These are phyloP conservation scores for Acidiella bohemica DNA, from an alignment of 495 filamentous ascomycete genomes.

Conservation along the genomic window DNA sequence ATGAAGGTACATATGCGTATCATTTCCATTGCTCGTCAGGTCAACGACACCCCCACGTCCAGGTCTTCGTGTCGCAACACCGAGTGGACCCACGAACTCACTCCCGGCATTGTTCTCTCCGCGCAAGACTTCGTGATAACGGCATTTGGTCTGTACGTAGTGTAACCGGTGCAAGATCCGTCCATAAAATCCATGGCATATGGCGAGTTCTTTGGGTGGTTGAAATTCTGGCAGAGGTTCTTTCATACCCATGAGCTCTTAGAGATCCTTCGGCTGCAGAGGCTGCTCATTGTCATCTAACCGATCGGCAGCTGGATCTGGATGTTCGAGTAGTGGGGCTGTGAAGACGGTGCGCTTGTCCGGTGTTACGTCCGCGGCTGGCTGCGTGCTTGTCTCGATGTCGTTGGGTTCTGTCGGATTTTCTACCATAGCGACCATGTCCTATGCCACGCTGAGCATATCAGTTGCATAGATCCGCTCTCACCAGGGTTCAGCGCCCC, in stretches of 20 bases:
- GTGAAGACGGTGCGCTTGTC: constrained; percentile 3
- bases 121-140: too few species aligned
- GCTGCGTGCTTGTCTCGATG: not conserved
- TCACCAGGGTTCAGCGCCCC: constrained; percentile 6
- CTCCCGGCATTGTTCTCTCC: too few species aligned
- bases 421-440: not conserved
- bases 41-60: too few species aligned
- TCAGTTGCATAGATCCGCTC: constrained; percentile 1
- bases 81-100: too few species aligned
- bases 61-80: too few species aligned
- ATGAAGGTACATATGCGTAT: too few species aligned
- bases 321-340: constrained; percentile 5
- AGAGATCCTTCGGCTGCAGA: constrained; percentile 11
- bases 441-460: not conserved
- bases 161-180: not conserved
- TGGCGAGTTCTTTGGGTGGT: constrained; percentile 8
- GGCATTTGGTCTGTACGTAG: too few species aligned
- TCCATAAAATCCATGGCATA: constrained; percentile 10
- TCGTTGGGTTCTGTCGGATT: not conserved
- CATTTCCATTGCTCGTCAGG: too few species aligned
- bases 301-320: constrained; percentile 14
- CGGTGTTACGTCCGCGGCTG: constrained; percentile 1
- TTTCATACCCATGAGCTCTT: constrained; percentile 16
- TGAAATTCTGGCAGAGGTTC: constrained; percentile 1
- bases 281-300: constrained; percentile 7